These are phyloP conservation scores for Stachybotrys chartarum DNA, from an alignment of 2,329 filamentous ascomycete genomes.

Conservation along the genomic window DNA sequence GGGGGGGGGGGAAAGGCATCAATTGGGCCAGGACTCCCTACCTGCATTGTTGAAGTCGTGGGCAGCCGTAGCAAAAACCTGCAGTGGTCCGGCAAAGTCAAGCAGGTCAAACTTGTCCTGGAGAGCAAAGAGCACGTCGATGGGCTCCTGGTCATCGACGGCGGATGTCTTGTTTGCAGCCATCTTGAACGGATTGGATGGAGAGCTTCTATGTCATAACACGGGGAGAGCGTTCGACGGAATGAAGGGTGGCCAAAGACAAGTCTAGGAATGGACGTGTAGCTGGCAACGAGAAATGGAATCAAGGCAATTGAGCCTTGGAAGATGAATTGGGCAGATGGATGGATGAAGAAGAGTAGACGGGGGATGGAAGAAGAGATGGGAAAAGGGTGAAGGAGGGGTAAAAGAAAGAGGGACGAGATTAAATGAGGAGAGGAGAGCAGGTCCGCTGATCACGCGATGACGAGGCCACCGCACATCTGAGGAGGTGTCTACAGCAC, in stretches of 20 bases:
- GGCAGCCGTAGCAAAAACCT: constrained; percentile 42
- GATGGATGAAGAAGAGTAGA: constrained; percentile 11
- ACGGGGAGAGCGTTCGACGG: background rate
- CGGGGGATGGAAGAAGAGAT: constrained; percentile 11
- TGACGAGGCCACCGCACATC: constrained; percentile 3
- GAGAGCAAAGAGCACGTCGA: constrained; percentile 54
- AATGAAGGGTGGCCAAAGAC: background rate
- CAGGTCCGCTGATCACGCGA: constrained; percentile 9
- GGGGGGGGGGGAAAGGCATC: constrained; percentile 6
- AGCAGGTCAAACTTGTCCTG: constrained; percentile 53
- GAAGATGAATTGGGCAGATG: background rate
- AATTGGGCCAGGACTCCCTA: constrained; percentile 25
- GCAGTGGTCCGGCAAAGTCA: constrained; percentile 49
- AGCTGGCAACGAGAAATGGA: background rate
- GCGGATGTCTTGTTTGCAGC: constrained; percentile 50
- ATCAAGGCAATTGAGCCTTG: constrained; percentile 5
- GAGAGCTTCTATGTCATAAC: background rate
- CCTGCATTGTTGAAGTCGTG: constrained; percentile 47
- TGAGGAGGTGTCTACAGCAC: background rate
- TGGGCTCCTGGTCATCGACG: constrained; percentile 48
- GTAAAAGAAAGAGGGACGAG: constrained; percentile 9
- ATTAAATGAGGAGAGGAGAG: constrained; percentile 9
- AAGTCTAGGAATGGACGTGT: background rate
- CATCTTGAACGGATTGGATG: constrained; percentile 36
- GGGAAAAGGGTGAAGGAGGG: constrained; percentile 12